phyloP scores from a whole-genome alignment of 371 early-diverging fungal species.

The Mucor saturninus region DNA sequence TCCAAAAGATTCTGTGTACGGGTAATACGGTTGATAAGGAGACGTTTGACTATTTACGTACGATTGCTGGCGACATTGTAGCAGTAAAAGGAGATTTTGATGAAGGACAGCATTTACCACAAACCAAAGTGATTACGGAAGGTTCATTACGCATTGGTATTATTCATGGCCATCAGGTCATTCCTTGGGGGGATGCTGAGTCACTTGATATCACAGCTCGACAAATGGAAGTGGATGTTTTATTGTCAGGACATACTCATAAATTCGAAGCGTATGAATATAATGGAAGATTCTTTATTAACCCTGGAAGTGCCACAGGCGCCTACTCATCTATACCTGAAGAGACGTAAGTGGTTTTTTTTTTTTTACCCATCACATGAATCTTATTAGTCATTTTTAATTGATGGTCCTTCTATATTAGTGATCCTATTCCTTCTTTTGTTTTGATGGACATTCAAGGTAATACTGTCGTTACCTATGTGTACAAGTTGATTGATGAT shows the following conservation, averaged over 20 bases:
- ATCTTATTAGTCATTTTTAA: neutral
- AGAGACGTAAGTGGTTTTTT: conserved; percentile 35
- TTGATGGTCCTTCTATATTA: conserved; percentile 13
- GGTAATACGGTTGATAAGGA: conserved; percentile 88
- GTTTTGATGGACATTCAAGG: conserved; percentile 94
- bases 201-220: conserved; percentile 80
- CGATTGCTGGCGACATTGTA: conserved; percentile 80
- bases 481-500: conserved; percentile 88
- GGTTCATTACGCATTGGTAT: conserved; percentile 84
- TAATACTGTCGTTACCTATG: conserved; percentile 78
- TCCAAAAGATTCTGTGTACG: conserved; percentile 92
- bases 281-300: conserved; percentile 89
- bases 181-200: conserved; percentile 88
- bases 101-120: conserved; percentile 62
- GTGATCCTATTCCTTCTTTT: conserved; percentile 84
- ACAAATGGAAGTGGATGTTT: conserved; percentile 90
- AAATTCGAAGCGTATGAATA: conserved; percentile 88
- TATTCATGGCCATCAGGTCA: conserved; percentile 88
- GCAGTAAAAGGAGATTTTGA: conserved; percentile 90
- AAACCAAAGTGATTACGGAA: conserved; percentile 73
- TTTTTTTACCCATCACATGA: neutral
- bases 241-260: conserved; percentile 89
- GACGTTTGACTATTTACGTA: conserved; percentile 84
- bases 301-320: conserved; percentile 95
- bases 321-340: conserved; percentile 65